Evolutionary conservation across 169 alveolate genomes (phyloP), one percentile per base, ranked within the genome.

Genomic region (Fabrea salina): DNA sequence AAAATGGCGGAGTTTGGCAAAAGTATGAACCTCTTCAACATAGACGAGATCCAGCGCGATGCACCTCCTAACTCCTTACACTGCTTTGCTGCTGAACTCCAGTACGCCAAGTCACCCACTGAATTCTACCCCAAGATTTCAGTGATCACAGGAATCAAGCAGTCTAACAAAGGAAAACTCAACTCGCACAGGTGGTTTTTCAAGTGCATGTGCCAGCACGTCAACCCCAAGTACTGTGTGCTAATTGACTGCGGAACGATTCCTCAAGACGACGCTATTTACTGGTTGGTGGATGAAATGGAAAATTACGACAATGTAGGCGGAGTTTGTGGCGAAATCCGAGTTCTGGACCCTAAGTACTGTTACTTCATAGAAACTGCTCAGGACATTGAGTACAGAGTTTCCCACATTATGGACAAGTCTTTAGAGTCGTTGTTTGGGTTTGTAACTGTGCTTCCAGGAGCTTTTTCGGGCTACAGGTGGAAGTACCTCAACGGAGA

Each of bases 101-200:
- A 5, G 58, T 44, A 66, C 5, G 11, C 27, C 4, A 54, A 50
- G 30, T 35, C 13, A 5, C 30, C 32, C 1, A n/a, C 51, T 25
- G 53, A 54, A 32, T 44, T 11, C 11, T 44, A 22, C 5, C 54
- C 33, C 22, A 59, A n/a, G 5, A 37, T 33, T 32, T 41, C 41
- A 13, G 56, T 2, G 0, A 6, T 54, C 30, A 50, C 6, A 49
- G 58, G 6, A 22, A 13, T 49, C 43, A 54, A 75, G 58, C 41
- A 51, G 35, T 27, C 0, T 35, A 75, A 19, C 27, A 33, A 0
- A 16, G 33, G 50, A 32, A 82, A 82, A 56, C 44, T 82, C 57
- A 56, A 67, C 16, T 82, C 88, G 7, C 88, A 82, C n/a, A 67
- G 71, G 84, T 82, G 88, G 84, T 76, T 82, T 66, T 82, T 82